Conservation (phyloP, 2,329 filamentous ascomycete genomes). For the Penicillium sumatraense region DNA sequence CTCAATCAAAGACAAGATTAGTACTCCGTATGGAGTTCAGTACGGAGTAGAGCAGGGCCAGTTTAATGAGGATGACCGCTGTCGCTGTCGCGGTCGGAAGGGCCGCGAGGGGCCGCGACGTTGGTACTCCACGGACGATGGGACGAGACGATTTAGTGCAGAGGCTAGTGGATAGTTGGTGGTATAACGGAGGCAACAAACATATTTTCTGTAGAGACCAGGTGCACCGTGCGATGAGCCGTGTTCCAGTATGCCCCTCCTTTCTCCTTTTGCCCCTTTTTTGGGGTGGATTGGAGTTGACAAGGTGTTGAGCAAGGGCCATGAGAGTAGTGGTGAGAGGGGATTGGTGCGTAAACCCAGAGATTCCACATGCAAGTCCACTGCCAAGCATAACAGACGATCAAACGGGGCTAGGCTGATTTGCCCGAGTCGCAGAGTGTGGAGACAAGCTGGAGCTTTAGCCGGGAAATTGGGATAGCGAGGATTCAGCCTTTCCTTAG, state of each 20-base stretch:
- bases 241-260: background rate
- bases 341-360: background rate
- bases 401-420: background rate
- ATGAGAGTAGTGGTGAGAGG: background rate
- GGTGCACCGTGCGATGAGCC: conserved; percentile 3
- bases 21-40: too few relatives aligned
- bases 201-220: background rate
- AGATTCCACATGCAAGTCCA: background rate
- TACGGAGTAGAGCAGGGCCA: background rate
- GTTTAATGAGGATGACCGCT: conserved; percentile 3
- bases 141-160: background rate
- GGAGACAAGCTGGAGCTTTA: background rate
- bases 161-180: background rate
- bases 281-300: background rate
- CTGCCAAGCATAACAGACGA: background rate
- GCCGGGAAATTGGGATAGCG: background rate
- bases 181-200: background rate
- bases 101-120: conserved; percentile 4
- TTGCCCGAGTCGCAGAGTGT: background rate
- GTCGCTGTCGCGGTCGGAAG: conserved; percentile 2
- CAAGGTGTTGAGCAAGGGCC: background rate
- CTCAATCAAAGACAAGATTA: conserved; percentile 13
- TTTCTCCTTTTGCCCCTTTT: background rate
- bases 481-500: too few relatives aligned
- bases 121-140: background rate